phyloP scores from a whole-genome alignment of 108 stramenopile species.

The Epithemia pelagica region DNA sequence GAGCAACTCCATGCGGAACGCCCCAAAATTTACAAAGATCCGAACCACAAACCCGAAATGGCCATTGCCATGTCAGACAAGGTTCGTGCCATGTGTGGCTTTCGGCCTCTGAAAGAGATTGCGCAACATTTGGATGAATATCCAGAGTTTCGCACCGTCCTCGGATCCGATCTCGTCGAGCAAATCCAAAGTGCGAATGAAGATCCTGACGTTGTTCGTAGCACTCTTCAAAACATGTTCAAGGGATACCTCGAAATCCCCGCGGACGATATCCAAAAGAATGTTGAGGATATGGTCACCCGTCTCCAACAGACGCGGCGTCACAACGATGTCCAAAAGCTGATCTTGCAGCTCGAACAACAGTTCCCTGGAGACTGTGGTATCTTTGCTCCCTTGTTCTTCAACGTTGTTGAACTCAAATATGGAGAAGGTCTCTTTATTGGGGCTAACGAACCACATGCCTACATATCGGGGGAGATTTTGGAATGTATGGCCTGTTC shows the following conservation, averaged over 20 bases:
- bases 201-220: constrained; percentile 12
- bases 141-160: constrained; percentile 79
- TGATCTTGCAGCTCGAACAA: constrained; percentile 67
- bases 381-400: constrained; percentile 81
- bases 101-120: constrained; percentile 83
- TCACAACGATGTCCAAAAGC: constrained; percentile 57
- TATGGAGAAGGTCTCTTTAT: constrained; percentile 89
- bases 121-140: constrained; percentile 63
- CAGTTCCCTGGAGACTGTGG: constrained; percentile 90
- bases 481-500: constrained; percentile 98
- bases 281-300: constrained; percentile 51
- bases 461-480: constrained; percentile 92
- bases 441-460: constrained; percentile 91
- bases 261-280: constrained; percentile 27
- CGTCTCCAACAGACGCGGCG: constrained; percentile 54
- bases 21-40: constrained; percentile 88
- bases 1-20: constrained; percentile 64
- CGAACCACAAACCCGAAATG: constrained; percentile 99
- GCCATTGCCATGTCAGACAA: constrained; percentile 91
- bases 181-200: constrained; percentile 25
- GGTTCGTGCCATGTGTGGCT: constrained; percentile 97
- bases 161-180: constrained; percentile 32
- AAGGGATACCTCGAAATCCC: constrained; percentile 75
- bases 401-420: constrained; percentile 74
- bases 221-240: constrained; percentile 72